Evolutionary conservation across 371 early-diverging fungal genomes (phyloP), one percentile per base, ranked within the genome.

Genomic region (Lichtheimia hyalospora): DNA sequence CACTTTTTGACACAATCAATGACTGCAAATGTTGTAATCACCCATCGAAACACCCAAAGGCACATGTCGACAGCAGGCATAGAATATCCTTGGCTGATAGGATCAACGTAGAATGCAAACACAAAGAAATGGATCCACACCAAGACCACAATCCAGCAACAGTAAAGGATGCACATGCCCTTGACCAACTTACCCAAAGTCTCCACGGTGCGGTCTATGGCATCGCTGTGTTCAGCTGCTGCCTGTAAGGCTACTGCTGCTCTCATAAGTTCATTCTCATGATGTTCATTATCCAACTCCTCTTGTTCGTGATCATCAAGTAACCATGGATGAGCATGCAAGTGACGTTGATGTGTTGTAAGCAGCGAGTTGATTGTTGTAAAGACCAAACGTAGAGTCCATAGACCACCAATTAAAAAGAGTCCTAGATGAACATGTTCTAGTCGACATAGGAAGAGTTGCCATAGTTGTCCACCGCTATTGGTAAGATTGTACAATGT

Each of bases 111-210:
- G 57, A 86, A 84, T 0, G 84, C 84, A 61, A 84, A 79, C 16
- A 86, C 55, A 68, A 81, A 84, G 52, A 84, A 86, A 53, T 84
- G 83, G 55, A 86, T 76, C 86, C 86, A 86, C 49, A 84, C 81
- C 55, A 79, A 54, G 18, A 81, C 59, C 4, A 83, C 82, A 52
- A 84, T 60, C 27, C 60, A 72, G 58, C 57, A 81, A 50, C 73
- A 86, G 58, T 68, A 84, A 41, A 53, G 68, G 15, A 64, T n/a
- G 66, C 8, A 76, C 40, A 15, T 60, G 7, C 70, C 67, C 24
- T 72, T 71, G n/a, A 68, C 16, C 3, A 72, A 20, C 39, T 59
- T 64, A 7, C 68, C 61, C 15, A 64, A 12, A 25, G 65, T 60
- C 21, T 52, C 66, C 0, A 63, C 61, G 7, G 67, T 43, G 5